phyloP scores from a whole-genome alignment of 2,329 filamentous ascomycete genomes.

The Neocucurbitaria cava region DNA sequence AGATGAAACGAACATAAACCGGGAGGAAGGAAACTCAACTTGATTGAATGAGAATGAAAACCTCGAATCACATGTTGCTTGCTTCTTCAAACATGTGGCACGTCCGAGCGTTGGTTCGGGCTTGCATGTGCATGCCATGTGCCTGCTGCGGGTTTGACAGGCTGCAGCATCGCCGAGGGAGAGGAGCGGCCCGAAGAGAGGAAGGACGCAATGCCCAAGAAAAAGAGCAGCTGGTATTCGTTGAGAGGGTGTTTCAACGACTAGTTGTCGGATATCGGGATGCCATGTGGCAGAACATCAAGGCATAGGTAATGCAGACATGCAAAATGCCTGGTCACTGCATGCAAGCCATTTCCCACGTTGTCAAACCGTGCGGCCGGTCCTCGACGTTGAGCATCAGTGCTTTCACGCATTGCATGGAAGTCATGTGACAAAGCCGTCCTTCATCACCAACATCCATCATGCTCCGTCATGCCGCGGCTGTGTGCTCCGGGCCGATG shows the following conservation, averaged over 20 bases:
- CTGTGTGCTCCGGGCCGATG: not conserved
- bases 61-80: no score
- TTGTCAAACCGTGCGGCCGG: not conserved
- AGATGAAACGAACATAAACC: no score
- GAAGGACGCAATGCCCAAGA: not conserved
- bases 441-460: not conserved
- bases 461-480: not conserved
- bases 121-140: not conserved
- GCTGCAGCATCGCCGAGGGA: not conserved
- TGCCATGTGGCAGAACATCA: not conserved
- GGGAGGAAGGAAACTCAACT: no score
- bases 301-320: not conserved
- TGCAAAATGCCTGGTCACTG: not conserved
- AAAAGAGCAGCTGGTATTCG: not conserved
- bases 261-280: not conserved
- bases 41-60: no score
- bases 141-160: not conserved
- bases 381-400: not conserved
- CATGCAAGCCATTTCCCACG: conserved; percentile 1
- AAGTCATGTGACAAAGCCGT: conserved; percentile 3
- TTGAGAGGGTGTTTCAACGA: not conserved
- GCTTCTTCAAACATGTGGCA: not conserved
- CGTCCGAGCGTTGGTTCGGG: not conserved
- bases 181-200: not conserved
- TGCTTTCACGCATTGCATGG: conserved; percentile 3